Evolutionary conservation across 106 monocot genomes (phyloP).

Genomic region (Gastrodia elata): DNA sequence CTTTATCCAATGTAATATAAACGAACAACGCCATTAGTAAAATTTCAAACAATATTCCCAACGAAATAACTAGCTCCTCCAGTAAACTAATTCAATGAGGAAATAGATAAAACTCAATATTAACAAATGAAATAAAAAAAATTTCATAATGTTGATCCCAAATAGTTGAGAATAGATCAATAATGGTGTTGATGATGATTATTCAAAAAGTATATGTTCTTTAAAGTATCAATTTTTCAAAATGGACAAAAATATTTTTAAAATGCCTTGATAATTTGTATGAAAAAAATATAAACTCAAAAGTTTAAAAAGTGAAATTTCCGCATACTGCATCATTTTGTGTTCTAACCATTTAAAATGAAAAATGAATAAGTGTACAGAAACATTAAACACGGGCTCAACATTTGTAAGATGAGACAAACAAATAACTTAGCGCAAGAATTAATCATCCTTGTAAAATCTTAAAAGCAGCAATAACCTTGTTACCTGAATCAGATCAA

Average conservation of each 20-base stretch:
- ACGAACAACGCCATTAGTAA: no score
- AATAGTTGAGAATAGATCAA: no score
- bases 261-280: neutral
- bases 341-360: neutral
- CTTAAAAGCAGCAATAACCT: neutral
- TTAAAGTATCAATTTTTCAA: neutral
- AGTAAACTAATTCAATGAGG: no score
- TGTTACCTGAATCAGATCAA: slow-evolving; percentile 59
- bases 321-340: neutral
- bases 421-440: neutral
- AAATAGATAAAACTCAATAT: no score
- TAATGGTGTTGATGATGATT: no score
- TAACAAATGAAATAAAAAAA: no score
- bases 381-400: neutral
- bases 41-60: no score
- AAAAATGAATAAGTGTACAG: neutral
- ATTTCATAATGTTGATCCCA: no score
- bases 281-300: neutral
- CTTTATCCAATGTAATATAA: no score
- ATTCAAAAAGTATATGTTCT: neutral
- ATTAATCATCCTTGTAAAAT: neutral
- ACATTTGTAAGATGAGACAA: neutral
- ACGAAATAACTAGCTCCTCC: no score
- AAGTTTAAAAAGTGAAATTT: neutral
- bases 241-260: neutral